These are phyloP conservation scores for Diaporthe capsici DNA, from an alignment of 2,329 filamentous ascomycete genomes.

Conservation along the genomic window DNA sequence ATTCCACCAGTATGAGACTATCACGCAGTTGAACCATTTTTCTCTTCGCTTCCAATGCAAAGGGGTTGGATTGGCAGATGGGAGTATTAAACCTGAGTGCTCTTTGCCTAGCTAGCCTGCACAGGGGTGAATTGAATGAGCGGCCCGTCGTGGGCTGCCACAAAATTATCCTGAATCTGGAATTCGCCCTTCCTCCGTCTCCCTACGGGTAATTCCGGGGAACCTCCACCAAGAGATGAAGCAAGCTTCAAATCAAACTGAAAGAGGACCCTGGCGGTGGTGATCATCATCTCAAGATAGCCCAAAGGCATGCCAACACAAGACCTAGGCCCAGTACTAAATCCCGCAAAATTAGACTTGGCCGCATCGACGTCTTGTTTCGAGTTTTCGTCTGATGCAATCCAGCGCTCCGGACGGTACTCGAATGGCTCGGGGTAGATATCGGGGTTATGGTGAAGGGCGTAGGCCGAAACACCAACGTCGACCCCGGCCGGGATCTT, in stretches of 20 bases:
- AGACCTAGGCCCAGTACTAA: background rate
- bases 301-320: background rate
- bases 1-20: no score
- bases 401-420: no score
- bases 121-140: background rate
- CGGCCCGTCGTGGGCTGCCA: background rate
- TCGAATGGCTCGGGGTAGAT: no score
- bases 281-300: background rate
- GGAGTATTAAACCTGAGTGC: background rate
- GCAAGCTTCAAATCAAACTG: background rate
- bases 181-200: background rate
- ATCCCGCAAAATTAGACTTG: background rate
- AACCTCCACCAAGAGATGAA: background rate
- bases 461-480: no score
- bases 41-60: no score
- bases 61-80: no score
- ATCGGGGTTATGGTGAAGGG: no score
- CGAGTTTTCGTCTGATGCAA: background rate
- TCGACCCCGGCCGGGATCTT: no score
- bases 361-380: background rate
- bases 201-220: background rate
- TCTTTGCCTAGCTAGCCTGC: background rate
- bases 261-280: background rate
- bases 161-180: background rate
- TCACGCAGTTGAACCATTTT: no score